Evolutionary conservation across 2,329 filamentous ascomycete genomes (phyloP).

Genomic region (Ophiostoma quercus): DNA sequence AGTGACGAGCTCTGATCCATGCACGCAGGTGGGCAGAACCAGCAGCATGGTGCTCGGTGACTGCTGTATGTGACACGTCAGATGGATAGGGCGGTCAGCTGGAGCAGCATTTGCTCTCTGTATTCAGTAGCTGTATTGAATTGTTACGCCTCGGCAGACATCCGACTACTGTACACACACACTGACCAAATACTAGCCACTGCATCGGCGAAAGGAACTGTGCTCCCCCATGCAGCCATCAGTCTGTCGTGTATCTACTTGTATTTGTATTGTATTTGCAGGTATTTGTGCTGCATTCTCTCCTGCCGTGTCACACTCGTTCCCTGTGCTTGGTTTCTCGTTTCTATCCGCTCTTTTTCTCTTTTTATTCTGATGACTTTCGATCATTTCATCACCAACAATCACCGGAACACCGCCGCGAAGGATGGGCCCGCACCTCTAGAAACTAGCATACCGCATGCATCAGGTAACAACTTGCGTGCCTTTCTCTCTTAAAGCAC

Average conservation of each 20-base stretch:
- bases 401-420: not conserved
- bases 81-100: not conserved
- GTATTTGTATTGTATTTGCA: not conserved
- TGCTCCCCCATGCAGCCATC: slow-evolving; percentile 2
- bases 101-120: not conserved
- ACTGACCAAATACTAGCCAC: not conserved
- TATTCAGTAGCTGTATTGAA: too few species aligned
- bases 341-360: not conserved
- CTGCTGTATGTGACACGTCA: slow-evolving; percentile 20
- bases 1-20: slow-evolving; percentile 3
- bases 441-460: not conserved
- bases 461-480: not conserved
- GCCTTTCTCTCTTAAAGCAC: not conserved
- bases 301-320: not conserved
- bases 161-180: not conserved
- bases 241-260: not conserved
- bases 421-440: not conserved
- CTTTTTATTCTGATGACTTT: not conserved
- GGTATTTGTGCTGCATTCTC: not conserved
- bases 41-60: slow-evolving; percentile 21
- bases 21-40: slow-evolving; percentile 17
- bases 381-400: not conserved
- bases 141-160: slow-evolving; percentile 1
- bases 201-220: slow-evolving; percentile 1
- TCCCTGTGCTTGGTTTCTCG: slow-evolving; percentile 6